Base-by-base conservation (phyloP, 83 land plant genomes). In the Picea engelmannii region DNA sequence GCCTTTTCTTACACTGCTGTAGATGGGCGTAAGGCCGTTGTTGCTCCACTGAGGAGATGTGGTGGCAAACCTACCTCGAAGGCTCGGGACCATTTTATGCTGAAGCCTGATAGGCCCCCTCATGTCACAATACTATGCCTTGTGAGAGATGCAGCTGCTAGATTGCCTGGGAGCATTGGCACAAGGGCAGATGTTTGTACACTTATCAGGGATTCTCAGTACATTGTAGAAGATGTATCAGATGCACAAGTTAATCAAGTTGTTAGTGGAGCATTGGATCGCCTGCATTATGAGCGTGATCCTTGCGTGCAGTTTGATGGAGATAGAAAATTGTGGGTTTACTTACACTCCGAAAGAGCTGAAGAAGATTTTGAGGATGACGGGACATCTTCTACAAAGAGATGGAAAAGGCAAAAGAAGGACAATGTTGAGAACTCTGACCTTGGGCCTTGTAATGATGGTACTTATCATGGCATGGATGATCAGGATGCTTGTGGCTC, bases 351-450 rank as follows among this genome's bases (percentile, higher is more conserved):
- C 68, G 97, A 98, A 11, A 94, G 98, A 82, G 92, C 89, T 78
- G 99, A 98, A 81, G 98, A 95, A 85, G 99, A 98, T 85, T 98
- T 98, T 92, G 99, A 98, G 82, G 99, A 98, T 87, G 99, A 98
- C 87, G 99, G 99, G 38, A 95, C 99, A 61, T 94, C 98, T n/a
- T 95, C 98, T 40, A 98, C 99, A 67, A 98, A 96, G 80, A 94
- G 95, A 87, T 98, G 99, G 99, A 96, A 94, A 83, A 90, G 95
- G 82, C 94, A 71, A 58, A 96, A 86, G 91, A 98, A 94, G 81
- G 99, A 96, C 27, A 82, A 83, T 76, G 60, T 71, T 24, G 96
- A 91, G 78, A 84, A 83, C 60, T 69, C 80, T 47, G 96, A 90
- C 25, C 83, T 75, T 52, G 89, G 77, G 25, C 78, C 73, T 15